These are phyloP conservation scores for Thielaviopsis euricoi DNA, from an alignment of 2,329 filamentous ascomycete species.

Conservation along the genomic window DNA sequence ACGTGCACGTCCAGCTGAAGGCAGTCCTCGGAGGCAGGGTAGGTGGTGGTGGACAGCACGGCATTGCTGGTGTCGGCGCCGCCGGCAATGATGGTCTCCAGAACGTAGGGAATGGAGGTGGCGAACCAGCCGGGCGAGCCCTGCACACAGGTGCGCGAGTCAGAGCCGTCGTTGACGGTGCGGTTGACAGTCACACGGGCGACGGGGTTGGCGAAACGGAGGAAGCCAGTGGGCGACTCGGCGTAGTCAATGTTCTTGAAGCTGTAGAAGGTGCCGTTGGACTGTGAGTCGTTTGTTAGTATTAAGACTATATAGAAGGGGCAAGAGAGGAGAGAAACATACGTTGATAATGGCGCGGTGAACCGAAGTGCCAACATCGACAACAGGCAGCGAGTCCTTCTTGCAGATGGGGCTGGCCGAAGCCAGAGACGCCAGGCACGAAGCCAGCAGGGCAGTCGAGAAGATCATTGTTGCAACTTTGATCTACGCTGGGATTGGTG, in stretches of 20 bases:
- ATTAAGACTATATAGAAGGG: too few relatives aligned
- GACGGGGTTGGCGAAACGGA: slow-evolving; percentile 22
- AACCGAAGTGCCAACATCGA: slow-evolving; percentile 45
- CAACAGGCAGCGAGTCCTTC: slow-evolving; percentile 28
- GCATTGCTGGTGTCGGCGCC: slow-evolving; percentile 15
- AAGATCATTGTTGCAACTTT: neutral
- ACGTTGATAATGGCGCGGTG: slow-evolving; percentile 3
- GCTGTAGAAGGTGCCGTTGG: slow-evolving; percentile 16
- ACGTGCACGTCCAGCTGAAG: slow-evolving; percentile 32
- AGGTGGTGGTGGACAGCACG: slow-evolving; percentile 11
- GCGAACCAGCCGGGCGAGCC: slow-evolving; percentile 13
- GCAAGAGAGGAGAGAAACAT: neutral
- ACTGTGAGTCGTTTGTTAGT: neutral
- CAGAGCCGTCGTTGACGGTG: slow-evolving; percentile 17
- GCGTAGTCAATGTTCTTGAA: slow-evolving; percentile 26
- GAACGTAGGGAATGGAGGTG: neutral
- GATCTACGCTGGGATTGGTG: neutral
- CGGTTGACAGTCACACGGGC: slow-evolving; percentile 15
- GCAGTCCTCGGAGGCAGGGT: slow-evolving; percentile 27
- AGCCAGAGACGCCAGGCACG: neutral
- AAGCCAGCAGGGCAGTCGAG: neutral
- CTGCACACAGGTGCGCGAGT: slow-evolving; percentile 15
- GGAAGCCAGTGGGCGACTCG: slow-evolving; percentile 20
- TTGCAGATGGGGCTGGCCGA: neutral
- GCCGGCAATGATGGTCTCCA: neutral